A percentile compares a stretch with the other conserved stretches of the same genome.
Evolutionary conservation across 805 yeast genomes (phyloP).

Genomic region (Jamesozyma gamospora): DNA sequence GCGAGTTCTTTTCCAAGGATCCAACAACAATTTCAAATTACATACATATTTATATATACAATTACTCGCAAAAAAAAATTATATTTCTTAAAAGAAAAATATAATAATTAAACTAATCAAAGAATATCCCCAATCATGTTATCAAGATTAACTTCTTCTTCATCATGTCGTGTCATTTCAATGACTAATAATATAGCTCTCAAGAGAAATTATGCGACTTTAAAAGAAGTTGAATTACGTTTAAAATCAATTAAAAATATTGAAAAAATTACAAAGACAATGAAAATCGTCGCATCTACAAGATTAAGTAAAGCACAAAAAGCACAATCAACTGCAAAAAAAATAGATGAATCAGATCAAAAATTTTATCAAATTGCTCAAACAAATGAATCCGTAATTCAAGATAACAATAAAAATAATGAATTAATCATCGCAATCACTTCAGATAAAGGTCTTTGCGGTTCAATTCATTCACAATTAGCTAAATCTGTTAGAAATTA

Average conservation of each 20-base stretch:
- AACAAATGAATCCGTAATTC: constrained; percentile 46
- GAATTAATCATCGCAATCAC: constrained; percentile 80
- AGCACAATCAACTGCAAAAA: constrained; percentile 83
- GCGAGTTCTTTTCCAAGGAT: no score
- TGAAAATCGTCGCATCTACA: constrained; percentile 98
- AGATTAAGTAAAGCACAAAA: constrained; percentile 91
- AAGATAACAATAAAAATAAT: constrained; percentile 30
- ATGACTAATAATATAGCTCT: neutral
- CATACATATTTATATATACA: no score
- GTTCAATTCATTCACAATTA: constrained; percentile 92
- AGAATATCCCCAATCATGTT: neutral
- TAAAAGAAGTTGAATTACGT: constrained; percentile 97
- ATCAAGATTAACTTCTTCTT: neutral
- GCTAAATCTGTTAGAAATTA: constrained; percentile 76
- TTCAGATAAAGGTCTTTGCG: constrained; percentile 97
- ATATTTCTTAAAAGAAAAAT: no score
- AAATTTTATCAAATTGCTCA: constrained; percentile 77
- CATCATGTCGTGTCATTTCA: neutral
- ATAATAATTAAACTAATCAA: neutral
- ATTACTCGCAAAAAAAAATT: no score
- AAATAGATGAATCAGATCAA: constrained; percentile 67
- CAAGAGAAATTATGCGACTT: constrained; percentile 85
- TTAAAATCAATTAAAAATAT: constrained; percentile 96
- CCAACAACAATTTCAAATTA: no score
- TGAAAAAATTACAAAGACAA: constrained; percentile 98